phyloP scores from a whole-genome alignment of 2,329 filamentous ascomycete genomes.

The Alternaria gansuensis region DNA sequence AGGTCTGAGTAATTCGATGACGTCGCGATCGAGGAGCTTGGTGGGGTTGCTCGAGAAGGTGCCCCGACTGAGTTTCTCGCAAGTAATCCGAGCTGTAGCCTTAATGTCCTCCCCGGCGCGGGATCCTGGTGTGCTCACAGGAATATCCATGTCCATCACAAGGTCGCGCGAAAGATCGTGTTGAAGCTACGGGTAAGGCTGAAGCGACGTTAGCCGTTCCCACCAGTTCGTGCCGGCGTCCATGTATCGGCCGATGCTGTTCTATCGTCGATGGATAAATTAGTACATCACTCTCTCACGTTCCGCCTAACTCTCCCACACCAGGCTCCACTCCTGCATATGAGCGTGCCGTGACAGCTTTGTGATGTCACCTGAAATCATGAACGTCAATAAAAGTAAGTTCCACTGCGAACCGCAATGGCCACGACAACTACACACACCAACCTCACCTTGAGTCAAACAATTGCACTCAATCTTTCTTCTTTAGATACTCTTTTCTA shows the following conservation, averaged over 20 bases:
- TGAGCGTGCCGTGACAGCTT: conserved; percentile 30
- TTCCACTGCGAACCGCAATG: conserved; percentile 9
- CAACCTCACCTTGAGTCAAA: not conserved
- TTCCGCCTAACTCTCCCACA: conserved; percentile 6
- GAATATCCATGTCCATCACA: not conserved
- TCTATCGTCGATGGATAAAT: conserved; percentile 9
- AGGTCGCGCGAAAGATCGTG: conserved; percentile 4
- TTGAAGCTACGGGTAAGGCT: conserved; percentile 18
- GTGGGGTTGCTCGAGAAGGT: not conserved
- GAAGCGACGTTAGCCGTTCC: conserved; percentile 13
- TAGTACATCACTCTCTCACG: conserved; percentile 1
- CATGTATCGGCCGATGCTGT: conserved; percentile 11
- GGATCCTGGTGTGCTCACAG: not conserved
- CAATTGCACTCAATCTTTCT: not conserved
- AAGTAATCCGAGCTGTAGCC: not conserved
- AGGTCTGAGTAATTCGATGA: not conserved
- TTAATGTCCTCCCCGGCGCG: not conserved
- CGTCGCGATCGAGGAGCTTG: not conserved
- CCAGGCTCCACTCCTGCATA: conserved; percentile 28
- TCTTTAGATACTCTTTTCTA: not conserved
- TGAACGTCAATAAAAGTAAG: conserved; percentile 28
- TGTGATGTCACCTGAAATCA: conserved; percentile 41
- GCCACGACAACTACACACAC: conserved; percentile 6
- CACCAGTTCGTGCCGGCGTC: conserved; percentile 14
- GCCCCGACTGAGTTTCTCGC: not conserved